These are phyloP conservation scores for Lactarius indigo DNA, from an alignment of 768 basidiomycete species.

Conservation along the genomic window DNA sequence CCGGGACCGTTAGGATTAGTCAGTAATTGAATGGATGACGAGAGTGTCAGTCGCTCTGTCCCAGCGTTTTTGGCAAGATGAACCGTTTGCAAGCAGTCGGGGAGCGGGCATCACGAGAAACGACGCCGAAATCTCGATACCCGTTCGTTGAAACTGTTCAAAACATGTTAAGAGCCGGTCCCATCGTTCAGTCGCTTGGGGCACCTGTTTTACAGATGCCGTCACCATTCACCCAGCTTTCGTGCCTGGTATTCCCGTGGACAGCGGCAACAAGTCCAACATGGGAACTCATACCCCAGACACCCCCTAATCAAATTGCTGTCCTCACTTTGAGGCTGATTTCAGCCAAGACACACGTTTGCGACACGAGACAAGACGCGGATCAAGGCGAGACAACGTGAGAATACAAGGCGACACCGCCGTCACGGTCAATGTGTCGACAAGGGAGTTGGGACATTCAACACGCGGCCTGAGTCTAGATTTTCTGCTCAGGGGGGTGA, in stretches of 20 bases:
- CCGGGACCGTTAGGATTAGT: background rate
- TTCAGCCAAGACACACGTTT: background rate
- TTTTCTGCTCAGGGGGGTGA: background rate
- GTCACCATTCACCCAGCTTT: constrained; percentile 1
- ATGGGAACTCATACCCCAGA: constrained; percentile 17
- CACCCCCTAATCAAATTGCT: constrained; percentile 5
- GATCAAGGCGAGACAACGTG: background rate
- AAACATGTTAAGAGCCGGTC: background rate
- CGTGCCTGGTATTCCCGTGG: constrained; percentile 6
- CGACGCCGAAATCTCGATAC: background rate
- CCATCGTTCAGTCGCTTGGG: background rate
- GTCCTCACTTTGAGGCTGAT: background rate
- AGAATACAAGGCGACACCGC: background rate
- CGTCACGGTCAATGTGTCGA: background rate
- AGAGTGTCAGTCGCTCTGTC: background rate
- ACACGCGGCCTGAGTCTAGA: constrained; percentile 4
- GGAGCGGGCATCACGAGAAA: background rate
- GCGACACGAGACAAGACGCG: background rate
- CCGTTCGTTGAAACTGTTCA: background rate
- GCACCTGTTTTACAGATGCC: background rate
- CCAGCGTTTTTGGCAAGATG: background rate
- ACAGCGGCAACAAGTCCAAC: background rate
- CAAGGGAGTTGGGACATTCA: constrained; percentile 6
- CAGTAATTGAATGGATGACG: background rate
- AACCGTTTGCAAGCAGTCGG: background rate